Conservation (phyloP, 371 early-diverging fungal genomes). For the Mucor velutinosus region DNA sequence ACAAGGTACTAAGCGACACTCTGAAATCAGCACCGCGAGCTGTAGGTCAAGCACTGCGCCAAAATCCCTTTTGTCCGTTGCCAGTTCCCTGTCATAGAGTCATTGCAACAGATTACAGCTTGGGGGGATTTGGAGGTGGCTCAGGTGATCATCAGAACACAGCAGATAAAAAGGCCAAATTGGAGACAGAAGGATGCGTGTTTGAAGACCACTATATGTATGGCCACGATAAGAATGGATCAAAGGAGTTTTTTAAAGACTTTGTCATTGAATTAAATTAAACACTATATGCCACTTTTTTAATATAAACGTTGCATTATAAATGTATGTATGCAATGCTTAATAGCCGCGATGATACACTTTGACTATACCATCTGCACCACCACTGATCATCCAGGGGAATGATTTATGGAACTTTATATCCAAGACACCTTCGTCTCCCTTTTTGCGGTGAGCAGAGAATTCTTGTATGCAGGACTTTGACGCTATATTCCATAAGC, state of each 20-base stretch:
- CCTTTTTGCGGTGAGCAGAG: conserved; percentile 74
- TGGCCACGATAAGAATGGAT: conserved; percentile 44
- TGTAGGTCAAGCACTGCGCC: conserved; percentile 75
- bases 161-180: conserved; percentile 69
- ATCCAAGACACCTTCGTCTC: conserved; percentile 77
- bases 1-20: conserved; percentile 72
- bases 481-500: conserved; percentile 80
- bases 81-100: conserved; percentile 87
- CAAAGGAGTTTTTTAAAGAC: conserved; percentile 3
- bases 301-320: background rate
- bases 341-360: conserved; percentile 53
- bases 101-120: conserved; percentile 61
- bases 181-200: conserved; percentile 66
- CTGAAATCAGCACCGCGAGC: conserved; percentile 69
- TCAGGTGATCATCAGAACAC: conserved; percentile 61
- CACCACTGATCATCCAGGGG: conserved; percentile 75
- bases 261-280: conserved; percentile 2
- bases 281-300: background rate
- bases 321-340: background rate
- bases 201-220: conserved; percentile 66
- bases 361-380: conserved; percentile 77
- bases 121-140: conserved; percentile 80
- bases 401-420: conserved; percentile 67
- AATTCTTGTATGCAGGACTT: conserved; percentile 78
- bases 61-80: conserved; percentile 77